Evolutionary conservation across 257 asterid genomes (phyloP).

Genomic region (Ilex aquifolium): DNA sequence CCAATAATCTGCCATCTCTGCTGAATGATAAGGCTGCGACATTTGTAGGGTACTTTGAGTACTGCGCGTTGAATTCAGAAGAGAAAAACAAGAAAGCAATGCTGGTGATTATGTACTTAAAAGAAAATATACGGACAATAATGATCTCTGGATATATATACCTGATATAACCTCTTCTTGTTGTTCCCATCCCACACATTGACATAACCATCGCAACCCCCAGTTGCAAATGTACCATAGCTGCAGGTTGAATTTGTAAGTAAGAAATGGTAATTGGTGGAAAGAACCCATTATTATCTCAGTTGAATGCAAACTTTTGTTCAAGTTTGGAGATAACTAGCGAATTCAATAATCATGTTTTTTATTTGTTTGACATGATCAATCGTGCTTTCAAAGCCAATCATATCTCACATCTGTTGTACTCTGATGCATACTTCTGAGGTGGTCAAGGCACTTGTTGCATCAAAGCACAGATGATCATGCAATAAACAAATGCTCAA

Average conservation of each 20-base stretch:
- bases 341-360: too few relatives aligned
- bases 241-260: conserved; percentile 26
- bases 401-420: too few relatives aligned
- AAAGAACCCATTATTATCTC: too few relatives aligned
- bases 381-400: too few relatives aligned
- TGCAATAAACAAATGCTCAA: too few relatives aligned
- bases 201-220: conserved; percentile 91
- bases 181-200: conserved; percentile 98
- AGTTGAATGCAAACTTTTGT: too few relatives aligned
- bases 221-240: conserved; percentile 91
- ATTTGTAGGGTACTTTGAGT: conserved; percentile 78
- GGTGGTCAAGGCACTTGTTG: too few relatives aligned
- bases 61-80: conserved; percentile 35
- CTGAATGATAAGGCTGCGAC: conserved; percentile 81
- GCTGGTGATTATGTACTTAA: not conserved
- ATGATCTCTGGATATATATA: conserved; percentile 7
- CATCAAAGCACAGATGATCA: too few relatives aligned
- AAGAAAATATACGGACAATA: too few relatives aligned
- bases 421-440: too few relatives aligned
- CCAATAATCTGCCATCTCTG: conserved; percentile 84
- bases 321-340: not conserved
- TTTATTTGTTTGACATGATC: too few relatives aligned
- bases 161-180: conserved; percentile 94
- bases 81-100: conserved; percentile 4
- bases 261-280: not conserved